Percentiles rank a stretch among this genome's conserved stretches.
phyloP scores from a whole-genome alignment of 225 moss, liverwort and hornwort genomes.

The Polytrichum formosum region DNA sequence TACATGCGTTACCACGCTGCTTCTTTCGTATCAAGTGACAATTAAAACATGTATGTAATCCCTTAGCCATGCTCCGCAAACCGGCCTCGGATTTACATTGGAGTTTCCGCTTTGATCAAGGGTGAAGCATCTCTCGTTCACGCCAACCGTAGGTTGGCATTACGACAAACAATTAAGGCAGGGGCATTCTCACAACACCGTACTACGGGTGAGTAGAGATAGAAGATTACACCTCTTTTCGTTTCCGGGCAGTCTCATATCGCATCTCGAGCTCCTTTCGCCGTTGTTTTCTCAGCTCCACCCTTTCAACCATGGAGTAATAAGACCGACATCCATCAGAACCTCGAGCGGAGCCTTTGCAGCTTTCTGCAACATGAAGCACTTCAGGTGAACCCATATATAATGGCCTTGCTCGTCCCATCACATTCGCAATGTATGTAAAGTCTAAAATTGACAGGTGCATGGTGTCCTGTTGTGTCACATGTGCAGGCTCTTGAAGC shows the following conservation, averaged over 20 bases:
- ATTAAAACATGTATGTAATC: too few species aligned
- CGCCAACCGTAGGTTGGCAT: too few species aligned
- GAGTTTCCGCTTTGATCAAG: too few species aligned
- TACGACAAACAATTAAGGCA: too few species aligned
- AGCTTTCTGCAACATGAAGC: slow-evolving; percentile 10
- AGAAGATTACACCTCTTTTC: slow-evolving; percentile 19
- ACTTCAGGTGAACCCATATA: background rate
- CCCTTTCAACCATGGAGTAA: slow-evolving; percentile 26
- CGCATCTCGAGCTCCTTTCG: slow-evolving; percentile 38
- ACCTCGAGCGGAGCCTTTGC: slow-evolving; percentile 4
- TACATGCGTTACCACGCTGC: too few species aligned
- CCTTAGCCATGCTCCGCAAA: too few species aligned
- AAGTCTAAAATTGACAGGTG: background rate
- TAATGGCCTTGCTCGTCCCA: background rate
- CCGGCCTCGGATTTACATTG: too few species aligned
- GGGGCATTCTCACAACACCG: too few species aligned
- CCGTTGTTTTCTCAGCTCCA: slow-evolving; percentile 33
- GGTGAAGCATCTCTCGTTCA: too few species aligned
- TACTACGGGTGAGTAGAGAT: background rate
- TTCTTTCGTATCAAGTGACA: too few species aligned
- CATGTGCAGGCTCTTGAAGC: background rate
- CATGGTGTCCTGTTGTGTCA: background rate
- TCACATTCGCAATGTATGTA: too few species aligned
- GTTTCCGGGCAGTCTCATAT: slow-evolving; percentile 34
- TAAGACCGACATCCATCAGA: slow-evolving; percentile 13